phyloP scores from a whole-genome alignment of 495 filamentous ascomycete genomes.

The Trichoderma asperelloides region DNA sequence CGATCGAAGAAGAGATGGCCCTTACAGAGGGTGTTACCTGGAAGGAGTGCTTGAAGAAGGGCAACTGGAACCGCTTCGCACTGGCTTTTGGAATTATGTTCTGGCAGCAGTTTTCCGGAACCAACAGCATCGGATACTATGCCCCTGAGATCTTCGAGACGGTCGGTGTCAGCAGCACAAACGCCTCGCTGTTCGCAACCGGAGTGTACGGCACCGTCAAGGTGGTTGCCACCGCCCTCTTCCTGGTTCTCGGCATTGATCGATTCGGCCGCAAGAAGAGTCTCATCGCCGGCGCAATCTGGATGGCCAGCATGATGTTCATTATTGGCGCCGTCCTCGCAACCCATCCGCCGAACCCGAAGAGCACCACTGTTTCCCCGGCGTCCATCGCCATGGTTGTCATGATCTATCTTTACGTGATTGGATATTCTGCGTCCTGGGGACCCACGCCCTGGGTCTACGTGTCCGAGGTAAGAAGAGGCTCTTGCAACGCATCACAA shows the following conservation, averaged over 20 bases:
- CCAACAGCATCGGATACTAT: constrained; percentile 44
- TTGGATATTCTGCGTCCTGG: constrained; percentile 50
- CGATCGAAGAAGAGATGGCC: constrained; percentile 53
- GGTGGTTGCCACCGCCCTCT: constrained; percentile 17
- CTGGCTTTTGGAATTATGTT: constrained; percentile 55
- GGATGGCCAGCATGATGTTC: constrained; percentile 39
- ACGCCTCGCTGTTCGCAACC: constrained; percentile 28
- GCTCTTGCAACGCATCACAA: constrained; percentile 45
- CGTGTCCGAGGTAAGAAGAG: constrained; percentile 26
- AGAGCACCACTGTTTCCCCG: constrained; percentile 22
- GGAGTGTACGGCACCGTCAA: constrained; percentile 31
- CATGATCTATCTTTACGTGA: constrained; percentile 13
- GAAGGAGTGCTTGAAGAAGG: constrained; percentile 55
- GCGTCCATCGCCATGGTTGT: constrained; percentile 7
- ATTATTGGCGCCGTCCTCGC: constrained; percentile 51
- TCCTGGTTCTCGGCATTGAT: constrained; percentile 17
- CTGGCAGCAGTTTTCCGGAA: constrained; percentile 63
- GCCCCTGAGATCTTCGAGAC: constrained; percentile 32
- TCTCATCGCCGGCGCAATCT: constrained; percentile 38
- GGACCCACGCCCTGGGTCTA: constrained; percentile 75
- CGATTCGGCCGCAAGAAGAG: constrained; percentile 19
- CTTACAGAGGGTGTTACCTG: constrained; percentile 46
- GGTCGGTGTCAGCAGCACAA: constrained; percentile 29
- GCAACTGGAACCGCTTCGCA: constrained; percentile 55
- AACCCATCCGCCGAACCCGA: constrained; percentile 22